A percentile compares a stretch with the other conserved stretches of the same genome.
Evolutionary conservation across 2,329 filamentous ascomycete species (phyloP).

Genomic region (Teratosphaeria gauchensis): DNA sequence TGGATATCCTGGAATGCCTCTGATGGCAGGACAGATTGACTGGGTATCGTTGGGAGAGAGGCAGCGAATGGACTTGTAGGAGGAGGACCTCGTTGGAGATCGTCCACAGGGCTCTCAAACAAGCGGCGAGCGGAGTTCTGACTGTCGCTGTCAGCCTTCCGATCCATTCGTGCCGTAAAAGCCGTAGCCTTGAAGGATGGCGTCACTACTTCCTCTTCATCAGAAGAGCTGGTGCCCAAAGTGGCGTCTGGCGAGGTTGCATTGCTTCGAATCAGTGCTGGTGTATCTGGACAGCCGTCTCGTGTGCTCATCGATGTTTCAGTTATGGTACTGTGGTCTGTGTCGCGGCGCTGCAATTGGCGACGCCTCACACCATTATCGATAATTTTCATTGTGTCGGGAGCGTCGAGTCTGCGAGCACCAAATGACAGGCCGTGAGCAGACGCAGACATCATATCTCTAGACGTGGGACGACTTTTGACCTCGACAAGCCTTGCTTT

Average conservation of each 20-base stretch:
- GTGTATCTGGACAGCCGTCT: neutral
- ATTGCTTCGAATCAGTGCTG: constrained; percentile 10
- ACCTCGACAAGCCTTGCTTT: constrained; percentile 17
- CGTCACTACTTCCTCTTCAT: constrained; percentile 17
- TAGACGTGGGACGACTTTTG: constrained; percentile 7
- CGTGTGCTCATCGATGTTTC: neutral
- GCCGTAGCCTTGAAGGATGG: constrained; percentile 7
- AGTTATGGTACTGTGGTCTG: neutral
- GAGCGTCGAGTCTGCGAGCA: constrained; percentile 11
- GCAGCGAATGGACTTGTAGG: constrained; percentile 18
- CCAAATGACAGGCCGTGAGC: constrained; percentile 11
- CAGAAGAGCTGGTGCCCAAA: constrained; percentile 11
- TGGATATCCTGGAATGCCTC: neutral
- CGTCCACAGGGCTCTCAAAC: constrained; percentile 7
- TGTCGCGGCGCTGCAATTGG: constrained; percentile 8
- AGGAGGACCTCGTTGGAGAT: constrained; percentile 9
- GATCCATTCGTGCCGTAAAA: neutral
- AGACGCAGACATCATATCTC: constrained; percentile 1
- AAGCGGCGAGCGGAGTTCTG: constrained; percentile 4
- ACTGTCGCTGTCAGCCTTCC: constrained; percentile 1
- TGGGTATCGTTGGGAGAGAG: constrained; percentile 18
- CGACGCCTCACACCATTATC: constrained; percentile 18
- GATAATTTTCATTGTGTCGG: constrained; percentile 16
- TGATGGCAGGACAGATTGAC: constrained; percentile 12
- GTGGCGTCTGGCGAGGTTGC: constrained; percentile 15